Base-by-base conservation (phyloP, 495 filamentous ascomycete genomes). In the Penicillium steckii region DNA sequence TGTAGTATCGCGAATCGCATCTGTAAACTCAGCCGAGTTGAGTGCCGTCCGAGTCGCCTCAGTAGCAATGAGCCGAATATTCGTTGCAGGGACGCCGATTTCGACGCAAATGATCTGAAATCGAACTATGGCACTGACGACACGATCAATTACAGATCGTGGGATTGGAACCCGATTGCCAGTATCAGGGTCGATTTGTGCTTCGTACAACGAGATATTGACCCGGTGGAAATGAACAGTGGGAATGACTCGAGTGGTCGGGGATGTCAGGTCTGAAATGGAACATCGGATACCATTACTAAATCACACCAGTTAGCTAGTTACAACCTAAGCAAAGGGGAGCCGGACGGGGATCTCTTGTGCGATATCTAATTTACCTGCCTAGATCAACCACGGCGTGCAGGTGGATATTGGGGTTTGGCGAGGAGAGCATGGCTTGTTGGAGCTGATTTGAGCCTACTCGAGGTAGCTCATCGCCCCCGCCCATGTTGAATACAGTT, bases 231-330 rank as follows among this genome's bases (percentile, higher is more conserved):
- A 82, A 65, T 89, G 94, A 46, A 95, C 53, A 27, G 86, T 91
- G 15, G 79, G 87, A 23, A 95, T 77, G 25, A 91, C 80, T 12
- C 92, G 85, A 13, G 85, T 73, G 3, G 74, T 82, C 2, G 86
- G 82, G 7, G 85, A 82, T 1, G 85, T 79, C 25, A 96, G 79
- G 48, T 90, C 82, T 8, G 91, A 88, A 52, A 97, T 90, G 8
- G 88, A 93, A 74, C 95, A 95, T 38, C 92, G 91, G 57, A 97
- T 93, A 53, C 91, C 92, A 79, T 97, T 97, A 74, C 92, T 95
- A 33, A 3, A n/a, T 3, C 19, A 29, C 17, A 17, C 2, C 9
- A 10, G 19, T 41, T 15, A 37, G 33, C 18, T 17, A n/a, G 1
- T 8, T n/a, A n/a, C n/a, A n/a, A n/a, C n/a, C n/a, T n/a, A n/a